Conservation (phyloP, 2,329 filamentous ascomycete genomes). For the Penicillium sp. region DNA sequence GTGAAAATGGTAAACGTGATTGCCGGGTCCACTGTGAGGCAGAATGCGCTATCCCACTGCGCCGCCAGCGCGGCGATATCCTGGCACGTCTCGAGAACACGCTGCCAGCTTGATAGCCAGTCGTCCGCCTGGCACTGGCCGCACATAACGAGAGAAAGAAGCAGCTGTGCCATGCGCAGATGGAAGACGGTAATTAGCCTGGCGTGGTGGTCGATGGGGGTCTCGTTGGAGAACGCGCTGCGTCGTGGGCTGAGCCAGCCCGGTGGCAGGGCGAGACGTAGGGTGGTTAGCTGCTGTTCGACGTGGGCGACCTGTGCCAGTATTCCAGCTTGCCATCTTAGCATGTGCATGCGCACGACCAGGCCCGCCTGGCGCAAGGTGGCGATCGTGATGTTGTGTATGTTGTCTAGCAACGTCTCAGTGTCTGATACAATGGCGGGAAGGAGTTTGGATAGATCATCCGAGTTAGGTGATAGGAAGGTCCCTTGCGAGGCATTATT, state of each 20-base stretch:
- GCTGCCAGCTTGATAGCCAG: constrained; percentile 36
- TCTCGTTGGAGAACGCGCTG: constrained; percentile 36
- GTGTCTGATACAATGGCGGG: background rate
- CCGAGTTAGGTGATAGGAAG: too few species aligned
- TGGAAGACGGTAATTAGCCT: too few species aligned
- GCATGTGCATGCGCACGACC: background rate
- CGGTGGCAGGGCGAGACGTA: constrained; percentile 34
- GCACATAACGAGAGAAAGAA: constrained; percentile 22
- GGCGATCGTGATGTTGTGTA: constrained; percentile 6
- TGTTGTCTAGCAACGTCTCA: constrained; percentile 1
- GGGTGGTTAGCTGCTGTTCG: constrained; percentile 11
- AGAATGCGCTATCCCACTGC: constrained; percentile 41
- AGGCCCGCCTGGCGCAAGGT: constrained; percentile 12
- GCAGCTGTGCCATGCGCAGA: too few species aligned
- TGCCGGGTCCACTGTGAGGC: constrained; percentile 39
- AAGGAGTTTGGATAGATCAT: constrained; percentile 1
- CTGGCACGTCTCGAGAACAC: constrained; percentile 35
- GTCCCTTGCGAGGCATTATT: too few species aligned
- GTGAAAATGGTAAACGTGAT: constrained; percentile 39
- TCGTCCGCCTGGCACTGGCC: constrained; percentile 29
- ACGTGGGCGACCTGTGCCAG: background rate
- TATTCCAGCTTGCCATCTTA: constrained; percentile 2
- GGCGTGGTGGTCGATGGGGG: constrained; percentile 27
- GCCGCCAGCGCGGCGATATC: constrained; percentile 35
- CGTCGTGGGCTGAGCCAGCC: constrained; percentile 37